Conservation (phyloP, 2,329 filamentous ascomycete species). For the Dryadomyces quercivorus region DNA sequence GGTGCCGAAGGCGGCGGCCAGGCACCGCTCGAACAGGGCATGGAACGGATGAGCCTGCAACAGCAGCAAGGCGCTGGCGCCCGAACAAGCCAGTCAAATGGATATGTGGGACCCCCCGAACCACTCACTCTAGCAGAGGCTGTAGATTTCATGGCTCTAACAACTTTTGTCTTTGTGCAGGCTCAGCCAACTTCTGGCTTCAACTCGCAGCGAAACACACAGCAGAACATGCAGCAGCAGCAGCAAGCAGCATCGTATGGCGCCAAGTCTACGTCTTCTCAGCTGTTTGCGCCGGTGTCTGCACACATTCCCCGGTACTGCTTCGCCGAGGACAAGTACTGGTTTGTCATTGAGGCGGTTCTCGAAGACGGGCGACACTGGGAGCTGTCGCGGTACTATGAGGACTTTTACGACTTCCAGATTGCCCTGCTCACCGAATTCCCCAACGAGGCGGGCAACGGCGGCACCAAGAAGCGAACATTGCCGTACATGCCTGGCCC, state of each 20-base stretch:
- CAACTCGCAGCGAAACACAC: slow-evolving; percentile 16
- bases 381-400: slow-evolving; percentile 90
- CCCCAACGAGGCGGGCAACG: slow-evolving; percentile 84
- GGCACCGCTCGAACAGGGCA: slow-evolving; percentile 50
- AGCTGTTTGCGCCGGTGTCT: slow-evolving; percentile 62
- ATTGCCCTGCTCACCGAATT: slow-evolving; percentile 89
- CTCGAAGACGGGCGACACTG: slow-evolving; percentile 85
- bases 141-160: no score
- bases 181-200: slow-evolving; percentile 24
- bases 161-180: slow-evolving; percentile 5
- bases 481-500: slow-evolving; percentile 97
- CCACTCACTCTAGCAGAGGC: no score
- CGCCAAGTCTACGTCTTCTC: slow-evolving; percentile 32
- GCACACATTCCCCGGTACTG: slow-evolving; percentile 87
- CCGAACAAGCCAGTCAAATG: slow-evolving; percentile 35
- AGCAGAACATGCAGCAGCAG: slow-evolving; percentile 18
- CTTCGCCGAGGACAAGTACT: slow-evolving; percentile 95
- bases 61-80: slow-evolving; percentile 24
- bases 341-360: slow-evolving; percentile 90
- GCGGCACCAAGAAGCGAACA: slow-evolving; percentile 63
- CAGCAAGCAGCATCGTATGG: slow-evolving; percentile 5
- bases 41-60: slow-evolving; percentile 70
- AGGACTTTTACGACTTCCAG: slow-evolving; percentile 98
- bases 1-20: slow-evolving; percentile 30
- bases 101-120: slow-evolving; percentile 30